Evolutionary conservation across 2,329 filamentous ascomycete genomes (phyloP).

Genomic region (Fusarium sp.): DNA sequence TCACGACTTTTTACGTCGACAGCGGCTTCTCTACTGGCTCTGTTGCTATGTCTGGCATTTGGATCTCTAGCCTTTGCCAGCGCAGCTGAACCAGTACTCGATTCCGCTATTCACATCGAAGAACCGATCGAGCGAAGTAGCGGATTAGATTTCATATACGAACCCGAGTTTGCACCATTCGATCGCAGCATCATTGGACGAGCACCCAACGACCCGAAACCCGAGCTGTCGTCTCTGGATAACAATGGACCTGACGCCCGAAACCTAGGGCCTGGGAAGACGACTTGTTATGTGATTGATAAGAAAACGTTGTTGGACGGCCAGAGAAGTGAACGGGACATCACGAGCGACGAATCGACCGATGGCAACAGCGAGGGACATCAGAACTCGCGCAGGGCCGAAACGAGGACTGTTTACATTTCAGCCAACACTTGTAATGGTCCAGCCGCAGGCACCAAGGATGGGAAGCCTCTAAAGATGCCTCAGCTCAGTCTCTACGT

Average conservation of each 20-base stretch:
- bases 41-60: conserved; percentile 68
- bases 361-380: conserved; percentile 21
- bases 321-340: conserved; percentile 17
- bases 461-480: conserved; percentile 46
- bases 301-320: conserved; percentile 45
- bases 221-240: conserved; percentile 60
- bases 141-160: conserved; percentile 58
- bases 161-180: conserved; percentile 71
- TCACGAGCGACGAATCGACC: conserved; percentile 21
- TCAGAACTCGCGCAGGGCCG: conserved; percentile 46
- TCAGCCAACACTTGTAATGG: conserved; percentile 89
- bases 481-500: conserved; percentile 85
- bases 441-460: conserved; percentile 61
- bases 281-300: conserved; percentile 58
- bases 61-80: conserved; percentile 70
- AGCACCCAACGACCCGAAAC: conserved; percentile 53
- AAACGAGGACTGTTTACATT: conserved; percentile 72
- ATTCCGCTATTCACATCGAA: conserved; percentile 27
- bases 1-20: conserved; percentile 78
- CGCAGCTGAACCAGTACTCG: conserved; percentile 62
- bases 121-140: conserved; percentile 18
- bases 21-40: conserved; percentile 68
- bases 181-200: conserved; percentile 73
- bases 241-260: conserved; percentile 74
- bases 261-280: conserved; percentile 72